Base-by-base conservation (phyloP, 768 basidiomycete species). In the Thelephora ganbajun region DNA sequence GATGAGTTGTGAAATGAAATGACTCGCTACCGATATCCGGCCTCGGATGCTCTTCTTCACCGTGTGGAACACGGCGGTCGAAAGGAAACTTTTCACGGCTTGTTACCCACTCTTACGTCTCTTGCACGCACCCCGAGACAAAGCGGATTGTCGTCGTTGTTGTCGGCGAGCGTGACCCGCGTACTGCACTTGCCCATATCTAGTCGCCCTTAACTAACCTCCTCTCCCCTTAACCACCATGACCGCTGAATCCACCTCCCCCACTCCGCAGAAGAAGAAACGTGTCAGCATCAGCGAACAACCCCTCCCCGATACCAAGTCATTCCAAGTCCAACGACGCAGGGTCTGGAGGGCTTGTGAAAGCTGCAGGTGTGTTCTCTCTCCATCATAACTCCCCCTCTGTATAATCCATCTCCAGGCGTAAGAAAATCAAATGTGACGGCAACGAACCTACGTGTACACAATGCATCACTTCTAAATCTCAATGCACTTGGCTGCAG, bases 341-440 rank as follows among this genome's bases (percentile, higher is more conserved):
- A 66, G 88, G 55, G 88, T 91, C 43, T 91, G 89, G 88, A 68
- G 88, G 48, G 87, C 87, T 62, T 91, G 87, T 66, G 88, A 90
- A 69, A 79, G 80, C 57, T 91, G 88, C 70, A 79, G 87, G 87
- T 81, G 52, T 43, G 76, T 69, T 44, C 46, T 51, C 37, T 51
- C 55, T 45, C 52, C 49, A 13, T 35, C 23, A 26, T 26, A 52
- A 52, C 53, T 52, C 48, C n/a, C 45, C 30, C 37, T 7, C 6
- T 41, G 39, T 41, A 2, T 41, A n/a, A 34, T 49, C 54, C 35
- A 49, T n/a, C 37, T 45, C 33, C 61, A 88, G 88, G 52, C 79
- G 86, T 54, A 90, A 90, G 76, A 91, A 91, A 73, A 89, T 91
- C 61, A 91, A 91, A 62, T 91, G 88, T 64, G 88, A 91, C 66